Evolutionary conservation across 1,284 basidiomycete genomes (phyloP).

Genomic region (Xerocomus cyaneibrunnescens): DNA sequence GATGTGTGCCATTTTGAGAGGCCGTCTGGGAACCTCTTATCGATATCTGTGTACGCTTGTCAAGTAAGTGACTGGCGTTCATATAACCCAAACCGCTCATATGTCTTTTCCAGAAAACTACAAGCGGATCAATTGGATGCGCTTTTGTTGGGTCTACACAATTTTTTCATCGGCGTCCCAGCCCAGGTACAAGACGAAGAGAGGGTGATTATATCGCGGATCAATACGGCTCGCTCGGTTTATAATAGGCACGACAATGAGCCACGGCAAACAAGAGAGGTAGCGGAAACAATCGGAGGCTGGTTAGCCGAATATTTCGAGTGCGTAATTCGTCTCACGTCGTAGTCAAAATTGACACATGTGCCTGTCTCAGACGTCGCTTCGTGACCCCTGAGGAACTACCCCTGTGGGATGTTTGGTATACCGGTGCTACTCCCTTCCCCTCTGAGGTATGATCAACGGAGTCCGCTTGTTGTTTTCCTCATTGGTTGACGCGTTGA

Average conservation of each 20-base stretch:
- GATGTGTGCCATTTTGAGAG: slow-evolving; percentile 42
- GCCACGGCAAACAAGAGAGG: slow-evolving; percentile 1
- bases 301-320: slow-evolving; percentile 53
- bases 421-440: slow-evolving; percentile 59
- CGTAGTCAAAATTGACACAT: background rate
- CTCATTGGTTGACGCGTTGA: slow-evolving; percentile 1
- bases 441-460: slow-evolving; percentile 54
- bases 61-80: slow-evolving; percentile 39
- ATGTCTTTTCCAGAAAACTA: slow-evolving; percentile 44
- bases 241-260: slow-evolving; percentile 20
- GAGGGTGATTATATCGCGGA: slow-evolving; percentile 37
- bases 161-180: slow-evolving; percentile 36
- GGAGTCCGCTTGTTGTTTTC: background rate
- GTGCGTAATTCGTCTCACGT: slow-evolving; percentile 36
- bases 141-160: slow-evolving; percentile 42
- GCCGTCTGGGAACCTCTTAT: slow-evolving; percentile 42
- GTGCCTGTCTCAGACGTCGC: slow-evolving; percentile 37
- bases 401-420: slow-evolving; percentile 69
- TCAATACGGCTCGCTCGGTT: slow-evolving; percentile 33
- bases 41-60: slow-evolving; percentile 46
- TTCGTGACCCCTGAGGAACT: slow-evolving; percentile 48
- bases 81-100: background rate
- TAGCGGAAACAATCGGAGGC: slow-evolving; percentile 36
- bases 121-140: slow-evolving; percentile 37
- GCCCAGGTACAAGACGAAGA: slow-evolving; percentile 34